Evolutionary conservation across 352 stramenopile genomes (phyloP).

Genomic region (Halophytophthora batemanensis): DNA sequence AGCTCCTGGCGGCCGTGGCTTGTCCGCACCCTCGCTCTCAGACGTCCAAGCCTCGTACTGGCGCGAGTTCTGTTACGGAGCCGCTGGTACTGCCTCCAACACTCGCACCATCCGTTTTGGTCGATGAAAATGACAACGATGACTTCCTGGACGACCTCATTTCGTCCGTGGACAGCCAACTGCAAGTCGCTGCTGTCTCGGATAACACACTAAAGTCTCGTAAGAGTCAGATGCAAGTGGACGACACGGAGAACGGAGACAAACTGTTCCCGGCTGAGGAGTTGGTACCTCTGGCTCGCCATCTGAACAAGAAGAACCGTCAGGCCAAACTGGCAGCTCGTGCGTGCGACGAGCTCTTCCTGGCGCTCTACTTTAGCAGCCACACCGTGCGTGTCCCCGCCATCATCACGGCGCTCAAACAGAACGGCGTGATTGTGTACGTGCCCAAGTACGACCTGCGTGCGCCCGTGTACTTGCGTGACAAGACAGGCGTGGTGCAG

Average conservation of each 20-base stretch:
- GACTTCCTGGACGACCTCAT: conserved; percentile 66
- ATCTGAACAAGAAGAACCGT: conserved; percentile 90
- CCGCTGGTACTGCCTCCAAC: conserved; percentile 38
- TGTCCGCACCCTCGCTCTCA: conserved; percentile 2
- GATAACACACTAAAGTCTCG: neutral
- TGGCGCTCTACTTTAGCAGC: conserved; percentile 91
- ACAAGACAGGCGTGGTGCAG: conserved; percentile 85
- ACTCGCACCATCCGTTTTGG: conserved; percentile 55
- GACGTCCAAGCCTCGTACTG: neutral
- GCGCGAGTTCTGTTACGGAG: neutral
- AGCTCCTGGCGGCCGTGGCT: conserved; percentile 68
- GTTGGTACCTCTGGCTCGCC: conserved; percentile 75
- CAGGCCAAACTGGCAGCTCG: conserved; percentile 87
- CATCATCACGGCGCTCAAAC: conserved; percentile 87
- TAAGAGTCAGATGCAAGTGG: conserved; percentile 4
- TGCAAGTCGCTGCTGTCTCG: conserved; percentile 24
- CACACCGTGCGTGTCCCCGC: conserved; percentile 79
- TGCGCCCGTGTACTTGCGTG: conserved; percentile 89
- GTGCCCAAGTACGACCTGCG: conserved; percentile 91
- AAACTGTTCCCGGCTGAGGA: conserved; percentile 51
- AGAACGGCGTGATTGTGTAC: conserved; percentile 93
- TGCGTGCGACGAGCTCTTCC: conserved; percentile 89
- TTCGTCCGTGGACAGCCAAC: conserved; percentile 56
- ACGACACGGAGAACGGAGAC: conserved; percentile 12
- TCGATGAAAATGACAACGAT: conserved; percentile 41